phyloP scores from a whole-genome alignment of 1,284 basidiomycete species.

The Cutaneotrichosporon sp. region DNA sequence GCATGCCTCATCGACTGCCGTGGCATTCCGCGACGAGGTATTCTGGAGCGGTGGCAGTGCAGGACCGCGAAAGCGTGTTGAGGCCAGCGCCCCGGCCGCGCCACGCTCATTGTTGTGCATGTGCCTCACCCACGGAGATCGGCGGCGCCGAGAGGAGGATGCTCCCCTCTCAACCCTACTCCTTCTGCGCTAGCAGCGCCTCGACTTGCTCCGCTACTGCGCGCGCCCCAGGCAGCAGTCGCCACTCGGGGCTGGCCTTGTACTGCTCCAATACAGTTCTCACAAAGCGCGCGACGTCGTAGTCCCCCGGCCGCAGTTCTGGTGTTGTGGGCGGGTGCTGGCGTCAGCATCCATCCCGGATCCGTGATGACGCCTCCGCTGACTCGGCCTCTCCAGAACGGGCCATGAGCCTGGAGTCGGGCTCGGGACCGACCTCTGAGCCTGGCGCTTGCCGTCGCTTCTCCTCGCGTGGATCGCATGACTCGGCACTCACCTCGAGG shows the following conservation, averaged over 20 bases:
- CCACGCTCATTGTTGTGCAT: no score
- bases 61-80: no score
- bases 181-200: conserved; percentile 8
- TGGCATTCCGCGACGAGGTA: not conserved
- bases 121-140: not conserved
- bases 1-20: no score
- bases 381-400: not conserved
- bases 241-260: conserved; percentile 33
- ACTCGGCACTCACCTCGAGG: conserved; percentile 32
- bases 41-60: not conserved
- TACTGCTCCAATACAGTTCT: conserved; percentile 30
- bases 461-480: not conserved
- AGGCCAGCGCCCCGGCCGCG: no score
- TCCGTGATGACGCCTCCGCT: not conserved
- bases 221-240: conserved; percentile 27
- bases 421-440: no score
- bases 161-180: not conserved
- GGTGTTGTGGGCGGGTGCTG: conserved; percentile 33
- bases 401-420: no score
- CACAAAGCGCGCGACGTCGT: conserved; percentile 30
- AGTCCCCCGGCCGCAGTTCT: conserved; percentile 26
- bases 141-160: not conserved
- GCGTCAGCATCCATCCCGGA: not conserved
- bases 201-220: conserved; percentile 31
- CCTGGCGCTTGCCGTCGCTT: no score